Evolutionary conservation across 805 yeast genomes (phyloP).

Genomic region (Yamadazyma takamatsuzukensis): DNA sequence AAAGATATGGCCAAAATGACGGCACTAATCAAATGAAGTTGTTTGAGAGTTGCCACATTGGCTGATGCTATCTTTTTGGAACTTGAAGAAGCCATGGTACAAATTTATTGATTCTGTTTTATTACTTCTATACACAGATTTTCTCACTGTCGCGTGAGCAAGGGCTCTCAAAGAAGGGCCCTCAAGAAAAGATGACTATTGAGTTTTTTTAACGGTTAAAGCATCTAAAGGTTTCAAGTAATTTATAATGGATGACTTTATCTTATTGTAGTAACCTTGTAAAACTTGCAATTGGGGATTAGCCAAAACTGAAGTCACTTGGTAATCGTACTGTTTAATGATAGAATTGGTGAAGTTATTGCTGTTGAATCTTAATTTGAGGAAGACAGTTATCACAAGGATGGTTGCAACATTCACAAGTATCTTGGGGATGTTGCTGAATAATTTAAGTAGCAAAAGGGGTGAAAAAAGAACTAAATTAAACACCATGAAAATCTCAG

Average conservation of each 20-base stretch:
- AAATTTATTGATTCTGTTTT: too few species aligned
- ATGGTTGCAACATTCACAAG: constrained; percentile 34
- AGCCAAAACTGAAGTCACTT: constrained; percentile 25
- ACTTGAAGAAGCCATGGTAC: constrained; percentile 58
- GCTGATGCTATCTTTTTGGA: constrained; percentile 49
- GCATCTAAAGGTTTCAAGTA: constrained; percentile 10
- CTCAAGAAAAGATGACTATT: too few species aligned
- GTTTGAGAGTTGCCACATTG: constrained; percentile 35
- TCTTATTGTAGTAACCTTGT: constrained; percentile 1
- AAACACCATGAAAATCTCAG: constrained; percentile 28
- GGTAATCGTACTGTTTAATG: constrained; percentile 43
- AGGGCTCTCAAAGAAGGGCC: too few species aligned
- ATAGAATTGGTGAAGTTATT: constrained; percentile 34
- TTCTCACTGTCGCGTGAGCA: too few species aligned
- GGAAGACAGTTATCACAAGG: constrained; percentile 24
- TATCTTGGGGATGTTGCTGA: constrained; percentile 21
- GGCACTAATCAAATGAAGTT: constrained; percentile 30
- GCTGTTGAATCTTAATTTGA: constrained; percentile 32
- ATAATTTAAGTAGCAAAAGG: constrained; percentile 19
- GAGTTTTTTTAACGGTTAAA: constrained; percentile 7
- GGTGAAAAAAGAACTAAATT: constrained; percentile 25
- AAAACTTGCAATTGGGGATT: constrained; percentile 12
- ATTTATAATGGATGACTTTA: constrained; percentile 2
- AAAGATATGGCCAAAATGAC: constrained; percentile 37
- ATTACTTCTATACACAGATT: too few species aligned